Evolutionary conservation across 108 stramenopile genomes (phyloP), one percentile per base, ranked within the genome.

Genomic region (Bacterosira constricta): DNA sequence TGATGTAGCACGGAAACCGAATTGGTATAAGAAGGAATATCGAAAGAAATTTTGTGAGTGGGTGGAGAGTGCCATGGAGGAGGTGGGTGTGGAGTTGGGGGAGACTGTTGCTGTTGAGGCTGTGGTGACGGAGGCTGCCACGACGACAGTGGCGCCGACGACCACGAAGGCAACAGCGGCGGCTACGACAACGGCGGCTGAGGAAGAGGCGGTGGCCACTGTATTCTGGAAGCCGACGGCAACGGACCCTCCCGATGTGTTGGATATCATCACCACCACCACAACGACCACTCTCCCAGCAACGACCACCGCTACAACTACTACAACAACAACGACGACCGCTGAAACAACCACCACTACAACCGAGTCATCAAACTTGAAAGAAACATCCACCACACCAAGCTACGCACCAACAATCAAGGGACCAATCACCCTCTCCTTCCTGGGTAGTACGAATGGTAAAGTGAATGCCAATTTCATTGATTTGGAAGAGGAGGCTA

Each of bases 391-490:
- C 4, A 4, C 18, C 10, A 59, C 17, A 23, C 1, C 2, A 34
- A 10, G 9, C 15, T 17, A 5, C 17, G 15, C 47, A 49, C 47
- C 15, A 18, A 23, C 20, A 56, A 7, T 23, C 8, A 10, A n/a
- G 36, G 27, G 25, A 35, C 55, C 81, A 69, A 4, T 86, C 86
- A 58, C 67, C 64, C 57, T 87, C 68, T 35, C 65, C 62, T 36
- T 89, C 80, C 31, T 83, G 56, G 47, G 61, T 1, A 15, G 53
- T 1, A 66, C 65, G 2, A 0, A 26, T 8, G 34, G 45, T 6
- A 10, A 12, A 25, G 34, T 20, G n/a, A 38, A 15, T 11, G 59
- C 59, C 34, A 30, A 35, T 32, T 13, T 30, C 65, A 11, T 6
- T 13, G 49, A 32, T 15, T 46, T 52, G 15, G 49, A 66, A 27